A percentile compares a stretch with the other conserved stretches of the same genome.
Conservation (phyloP, 208 protist genomes). For the Leishmania turanica region DNA sequence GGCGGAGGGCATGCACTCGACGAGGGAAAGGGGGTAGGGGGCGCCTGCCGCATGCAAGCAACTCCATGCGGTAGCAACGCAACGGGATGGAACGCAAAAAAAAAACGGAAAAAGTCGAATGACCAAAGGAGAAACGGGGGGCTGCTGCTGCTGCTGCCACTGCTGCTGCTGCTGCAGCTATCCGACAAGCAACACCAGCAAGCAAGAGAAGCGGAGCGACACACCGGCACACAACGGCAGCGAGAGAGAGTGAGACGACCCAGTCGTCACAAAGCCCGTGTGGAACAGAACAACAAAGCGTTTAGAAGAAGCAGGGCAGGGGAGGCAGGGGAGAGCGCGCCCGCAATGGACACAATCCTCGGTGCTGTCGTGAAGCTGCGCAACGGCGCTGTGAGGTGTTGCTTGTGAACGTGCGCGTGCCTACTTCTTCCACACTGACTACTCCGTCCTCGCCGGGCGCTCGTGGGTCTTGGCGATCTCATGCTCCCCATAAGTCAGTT, state of each 20-base stretch:
- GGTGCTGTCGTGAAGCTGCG: background rate
- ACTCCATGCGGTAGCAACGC: background rate
- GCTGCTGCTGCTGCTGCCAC: too few species aligned
- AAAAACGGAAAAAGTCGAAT: too few species aligned
- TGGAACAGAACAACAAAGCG: background rate
- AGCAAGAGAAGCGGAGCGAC: background rate
- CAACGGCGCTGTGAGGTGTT: background rate
- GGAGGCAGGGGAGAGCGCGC: background rate
- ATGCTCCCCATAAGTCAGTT: slow-evolving; percentile 47
- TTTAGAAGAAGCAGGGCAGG: background rate
- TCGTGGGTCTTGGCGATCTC: slow-evolving; percentile 32
- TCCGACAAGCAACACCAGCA: background rate
- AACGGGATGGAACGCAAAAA: background rate
- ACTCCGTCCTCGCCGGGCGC: background rate
- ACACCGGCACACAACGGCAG: background rate
- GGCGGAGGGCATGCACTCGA: background rate
- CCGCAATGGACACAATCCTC: background rate
- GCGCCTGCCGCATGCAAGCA: background rate
- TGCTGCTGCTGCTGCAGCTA: background rate
- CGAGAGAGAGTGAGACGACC: background rate
- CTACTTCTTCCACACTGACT: background rate
- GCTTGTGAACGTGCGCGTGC: background rate
- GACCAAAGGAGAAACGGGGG: background rate
- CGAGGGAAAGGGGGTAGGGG: too few species aligned
- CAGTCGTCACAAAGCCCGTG: background rate